Percentiles rank a stretch among this genome's conserved stretches.
Evolutionary conservation across 176 grass and related monocot species (phyloP).

Genomic region (Melocanna baccifera): DNA sequence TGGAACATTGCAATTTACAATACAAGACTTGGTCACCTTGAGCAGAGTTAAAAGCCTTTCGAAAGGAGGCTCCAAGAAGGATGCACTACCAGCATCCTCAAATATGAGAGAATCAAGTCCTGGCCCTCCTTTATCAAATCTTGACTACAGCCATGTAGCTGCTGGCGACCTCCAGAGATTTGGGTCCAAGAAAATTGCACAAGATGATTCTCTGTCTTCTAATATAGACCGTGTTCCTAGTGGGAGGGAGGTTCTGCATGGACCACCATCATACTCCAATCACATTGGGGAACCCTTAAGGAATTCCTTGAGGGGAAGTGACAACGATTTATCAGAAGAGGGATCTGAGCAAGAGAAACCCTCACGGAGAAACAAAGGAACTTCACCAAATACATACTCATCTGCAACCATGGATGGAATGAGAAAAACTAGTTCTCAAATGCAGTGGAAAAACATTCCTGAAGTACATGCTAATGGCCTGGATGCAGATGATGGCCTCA

Average conservation of each 20-base stretch:
- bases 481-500: slow-evolving; percentile 43
- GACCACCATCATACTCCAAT: background rate
- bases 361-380: background rate
- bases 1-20: background rate
- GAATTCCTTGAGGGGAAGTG: background rate
- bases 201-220: slow-evolving; percentile 9
- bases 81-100: slow-evolving; percentile 33
- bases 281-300: background rate
- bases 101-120: slow-evolving; percentile 55
- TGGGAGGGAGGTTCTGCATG: slow-evolving; percentile 29
- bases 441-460: slow-evolving; percentile 32
- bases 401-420: slow-evolving; percentile 16
- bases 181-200: slow-evolving; percentile 28
- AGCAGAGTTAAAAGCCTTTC: slow-evolving; percentile 63
- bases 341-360: slow-evolving; percentile 20
- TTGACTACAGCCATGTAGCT: slow-evolving; percentile 29
- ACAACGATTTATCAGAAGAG: slow-evolving; percentile 5
- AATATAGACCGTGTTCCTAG: background rate
- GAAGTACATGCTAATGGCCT: slow-evolving; percentile 11
- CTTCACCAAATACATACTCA: background rate
- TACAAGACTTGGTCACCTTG: background rate
- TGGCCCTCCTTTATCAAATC: slow-evolving; percentile 12
- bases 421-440: slow-evolving; percentile 27
- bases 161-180: slow-evolving; percentile 3
- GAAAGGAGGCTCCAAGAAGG: slow-evolving; percentile 50